Evolutionary conservation across 306 rosid genomes (phyloP).

Genomic region (Sechiopsis laciniata): DNA sequence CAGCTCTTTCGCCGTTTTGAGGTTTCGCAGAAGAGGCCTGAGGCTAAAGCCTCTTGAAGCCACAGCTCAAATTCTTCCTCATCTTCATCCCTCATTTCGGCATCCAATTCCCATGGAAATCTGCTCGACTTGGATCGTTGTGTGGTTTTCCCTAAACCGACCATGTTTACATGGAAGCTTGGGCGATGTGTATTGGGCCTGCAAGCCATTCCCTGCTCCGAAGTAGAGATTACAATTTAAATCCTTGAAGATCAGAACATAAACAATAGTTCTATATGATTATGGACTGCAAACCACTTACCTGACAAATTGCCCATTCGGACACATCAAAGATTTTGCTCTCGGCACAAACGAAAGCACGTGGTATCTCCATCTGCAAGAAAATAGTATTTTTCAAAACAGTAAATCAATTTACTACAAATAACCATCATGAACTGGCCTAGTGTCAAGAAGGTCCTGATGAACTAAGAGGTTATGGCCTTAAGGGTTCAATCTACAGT

Average conservation of each 20-base stretch:
- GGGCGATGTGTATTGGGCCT: slow-evolving; percentile 96
- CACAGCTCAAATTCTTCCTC: slow-evolving; percentile 89
- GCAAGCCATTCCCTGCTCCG: slow-evolving; percentile 89
- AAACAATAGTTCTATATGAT: neutral
- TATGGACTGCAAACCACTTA: slow-evolving; percentile 28
- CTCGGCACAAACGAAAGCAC: slow-evolving; percentile 98
- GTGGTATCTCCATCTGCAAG: slow-evolving; percentile 81
- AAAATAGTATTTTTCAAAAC: neutral
- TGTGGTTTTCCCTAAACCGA: slow-evolving; percentile 74
- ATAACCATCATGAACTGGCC: neutral
- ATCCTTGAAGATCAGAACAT: slow-evolving; percentile 3
- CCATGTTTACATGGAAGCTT: slow-evolving; percentile 97
- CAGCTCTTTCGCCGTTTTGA: slow-evolving; percentile 94
- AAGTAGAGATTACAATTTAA: neutral
- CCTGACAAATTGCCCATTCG: slow-evolving; percentile 99
- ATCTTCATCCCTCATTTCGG: slow-evolving; percentile 91
- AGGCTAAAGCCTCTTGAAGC: slow-evolving; percentile 96
- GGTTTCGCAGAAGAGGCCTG: slow-evolving; percentile 82
- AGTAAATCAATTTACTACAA: neutral
- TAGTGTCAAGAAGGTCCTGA: no score
- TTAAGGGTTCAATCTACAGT: no score
- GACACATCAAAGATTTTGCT: slow-evolving; percentile 96
- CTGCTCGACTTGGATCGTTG: slow-evolving; percentile 73
- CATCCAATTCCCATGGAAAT: slow-evolving; percentile 92
- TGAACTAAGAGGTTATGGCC: no score